Conservation (phyloP, 176 grass and related monocot genomes). For the Carex myosuroides region DNA sequence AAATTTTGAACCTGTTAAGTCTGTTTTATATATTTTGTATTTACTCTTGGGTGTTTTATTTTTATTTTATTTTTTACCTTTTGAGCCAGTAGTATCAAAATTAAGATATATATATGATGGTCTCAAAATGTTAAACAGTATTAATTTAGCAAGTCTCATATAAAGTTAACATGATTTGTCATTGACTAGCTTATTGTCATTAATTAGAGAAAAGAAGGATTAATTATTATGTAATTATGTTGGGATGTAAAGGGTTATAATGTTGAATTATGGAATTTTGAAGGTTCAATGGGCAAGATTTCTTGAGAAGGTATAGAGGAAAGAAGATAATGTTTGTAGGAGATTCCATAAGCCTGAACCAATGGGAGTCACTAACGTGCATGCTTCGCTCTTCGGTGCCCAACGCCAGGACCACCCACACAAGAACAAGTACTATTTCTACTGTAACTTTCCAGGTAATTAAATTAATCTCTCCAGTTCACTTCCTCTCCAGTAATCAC, state of each 20-base stretch:
- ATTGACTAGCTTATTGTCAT: neutral
- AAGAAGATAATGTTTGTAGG: conserved; percentile 99
- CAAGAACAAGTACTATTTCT: conserved; percentile 39
- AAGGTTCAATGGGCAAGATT: conserved; percentile 64
- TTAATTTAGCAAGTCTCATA: neutral
- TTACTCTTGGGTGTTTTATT: neutral
- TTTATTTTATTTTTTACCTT: neutral
- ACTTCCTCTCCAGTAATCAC: neutral
- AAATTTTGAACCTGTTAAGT: neutral
- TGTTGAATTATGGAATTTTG: neutral
- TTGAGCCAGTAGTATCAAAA: neutral
- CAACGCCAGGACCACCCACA: conserved; percentile 45
- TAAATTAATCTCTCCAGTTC: neutral
- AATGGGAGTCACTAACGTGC: conserved; percentile 91
- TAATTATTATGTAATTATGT: neutral
- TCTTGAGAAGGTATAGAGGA: conserved; percentile 56
- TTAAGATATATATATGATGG: neutral
- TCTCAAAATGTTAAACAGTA: neutral
- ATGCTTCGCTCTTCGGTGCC: conserved; percentile 80
- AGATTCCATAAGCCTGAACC: conserved; percentile 92
- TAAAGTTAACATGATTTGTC: neutral
- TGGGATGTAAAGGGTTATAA: neutral
- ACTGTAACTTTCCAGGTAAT: conserved; percentile 74
- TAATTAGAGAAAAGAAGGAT: neutral
- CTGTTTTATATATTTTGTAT: neutral